Base-by-base conservation (phyloP, 805 yeast species). In the Metschnikowia matae region DNA sequence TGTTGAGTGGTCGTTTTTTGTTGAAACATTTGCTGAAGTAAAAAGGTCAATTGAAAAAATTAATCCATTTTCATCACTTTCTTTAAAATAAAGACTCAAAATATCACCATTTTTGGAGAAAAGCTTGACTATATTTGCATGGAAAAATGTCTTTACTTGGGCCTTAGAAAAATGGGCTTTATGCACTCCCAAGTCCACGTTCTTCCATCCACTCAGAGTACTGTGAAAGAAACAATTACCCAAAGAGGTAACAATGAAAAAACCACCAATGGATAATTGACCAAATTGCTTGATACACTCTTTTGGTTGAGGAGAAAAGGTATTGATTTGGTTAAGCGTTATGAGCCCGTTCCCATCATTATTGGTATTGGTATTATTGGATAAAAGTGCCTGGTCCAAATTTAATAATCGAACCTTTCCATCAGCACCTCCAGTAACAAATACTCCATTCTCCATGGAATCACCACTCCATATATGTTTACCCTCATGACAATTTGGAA, bases 351-450 rank as follows among this genome's bases (percentile, higher is more conserved):
- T n/a, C n/a, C n/a, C n/a, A n/a, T n/a, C n/a, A n/a, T n/a, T n/a
- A n/a, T n/a, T n/a, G n/a, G n/a, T n/a, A n/a, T n/a, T n/a, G n/a
- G n/a, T n/a, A n/a, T 18, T 18, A 18, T 18, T 18, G 20, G 20
- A 18, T 18, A 18, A 18, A 18, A 18, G 20, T 18, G 3, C 36
- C 32, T n/a, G 21, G 6, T 40, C 40, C 6, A 48, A 17, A 57
- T 85, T 86, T 61, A 84, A 82, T 4, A 87, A 56, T 54, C 87
- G 77, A 1, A 91, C 67, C 57, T 87, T 80, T 0, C 97, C 97
- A 68, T 94, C 99, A 37, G 96, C 95, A 35, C 99, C 99, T 39
- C 96, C 94, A 11, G 96, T 87, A 2, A 83, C 90, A 6, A 85
- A 83, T 2, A 84, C 57, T 46, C 72, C 63, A 8, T 46, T n/a